Base-by-base conservation (phyloP, 345 rosid genomes). In the Clarkia xantiana region DNA sequence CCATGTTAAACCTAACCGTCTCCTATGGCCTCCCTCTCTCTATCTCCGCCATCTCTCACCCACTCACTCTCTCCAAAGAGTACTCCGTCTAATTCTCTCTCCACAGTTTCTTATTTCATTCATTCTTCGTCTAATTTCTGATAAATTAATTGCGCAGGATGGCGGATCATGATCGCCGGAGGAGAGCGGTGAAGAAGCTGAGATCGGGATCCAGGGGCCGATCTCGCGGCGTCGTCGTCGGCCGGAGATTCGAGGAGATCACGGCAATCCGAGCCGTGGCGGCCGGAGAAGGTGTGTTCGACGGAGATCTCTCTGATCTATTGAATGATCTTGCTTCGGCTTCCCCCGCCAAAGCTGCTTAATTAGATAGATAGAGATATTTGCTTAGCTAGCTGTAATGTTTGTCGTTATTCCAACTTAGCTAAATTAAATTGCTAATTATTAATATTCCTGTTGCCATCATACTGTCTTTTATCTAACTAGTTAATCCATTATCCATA, bases 131-230 rank as follows among this genome's bases (percentile, higher is more conserved):
- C 12, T 4, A 12, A 41, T 19, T 17, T 53, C 42, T 38, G 11
- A 17, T 20, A 14, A 36, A 36, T 14, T 38, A 29, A 40, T 7
- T 42, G 54, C 36, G 36, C 53, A 60, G 63, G 63, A 45, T 60
- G 46, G 53, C 20, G 51, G 57, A 60, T 60, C 63, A 60, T 19
- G 63, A 60, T 46, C 52, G 63, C 40, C 49, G 63, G 51, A 60
- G 57, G 57, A 46, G 29, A 57, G 57, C 52, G 29, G 9, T 56
- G 19, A 59, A 25, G 57, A 59, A 15, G 57, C 51, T 22, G 51
- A 52, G 56, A 51, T 25, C 17, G 42, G 34, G 55, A 10, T 17
- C 55, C 17, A 20, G 39, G 29, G 9, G n/a, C 49, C 51, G 50
- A 38, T n/a, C 42, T n/a, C 39, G 16, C 9, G 10, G 19, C 43